These are phyloP conservation scores for Cutaneotrichosporon dermatis DNA, from an alignment of 1,284 basidiomycete species.

Conservation along the genomic window DNA sequence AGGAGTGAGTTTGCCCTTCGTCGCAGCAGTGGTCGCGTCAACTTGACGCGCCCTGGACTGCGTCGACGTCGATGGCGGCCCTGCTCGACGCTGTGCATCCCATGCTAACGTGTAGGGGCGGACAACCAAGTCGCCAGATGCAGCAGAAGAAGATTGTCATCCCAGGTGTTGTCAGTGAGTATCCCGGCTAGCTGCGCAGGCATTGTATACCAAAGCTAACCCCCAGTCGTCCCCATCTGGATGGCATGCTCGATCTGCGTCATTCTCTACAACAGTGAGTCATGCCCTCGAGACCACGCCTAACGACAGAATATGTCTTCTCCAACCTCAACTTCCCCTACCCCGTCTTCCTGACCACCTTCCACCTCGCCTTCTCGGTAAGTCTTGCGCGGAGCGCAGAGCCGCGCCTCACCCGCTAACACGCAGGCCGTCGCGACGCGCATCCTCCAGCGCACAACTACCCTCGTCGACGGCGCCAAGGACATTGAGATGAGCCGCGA, in stretches of 20 bases:
- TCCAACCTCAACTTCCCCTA: conserved; percentile 73
- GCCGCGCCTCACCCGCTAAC: conserved; percentile 20
- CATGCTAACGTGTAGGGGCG: background rate
- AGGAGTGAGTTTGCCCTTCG: conserved; percentile 17
- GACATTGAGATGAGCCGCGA: conserved; percentile 80
- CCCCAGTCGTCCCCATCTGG: conserved; percentile 52
- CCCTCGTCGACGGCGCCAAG: conserved; percentile 79
- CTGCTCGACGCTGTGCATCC: background rate
- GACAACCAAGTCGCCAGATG: conserved; percentile 5
- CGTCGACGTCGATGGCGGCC: background rate
- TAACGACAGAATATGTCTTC: conserved; percentile 64
- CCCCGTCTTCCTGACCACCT: conserved; percentile 84
- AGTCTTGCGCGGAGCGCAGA: conserved; percentile 36
- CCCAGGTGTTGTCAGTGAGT: conserved; percentile 47
- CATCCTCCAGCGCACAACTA: conserved; percentile 79
- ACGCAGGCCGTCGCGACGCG: conserved; percentile 79
- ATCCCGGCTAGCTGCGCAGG: too few species aligned
- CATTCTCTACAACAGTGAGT: conserved; percentile 87
- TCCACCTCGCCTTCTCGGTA: conserved; percentile 77
- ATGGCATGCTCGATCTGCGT: conserved; percentile 83
- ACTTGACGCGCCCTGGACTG: background rate
- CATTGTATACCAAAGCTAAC: background rate
- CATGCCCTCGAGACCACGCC: background rate
- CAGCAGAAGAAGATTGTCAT: conserved; percentile 49
- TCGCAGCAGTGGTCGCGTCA: too few species aligned